A percentile compares a stretch with the other conserved stretches of the same genome.
Evolutionary conservation across 345 rosid genomes (phyloP).

Genomic region (Cardamine occulta): DNA sequence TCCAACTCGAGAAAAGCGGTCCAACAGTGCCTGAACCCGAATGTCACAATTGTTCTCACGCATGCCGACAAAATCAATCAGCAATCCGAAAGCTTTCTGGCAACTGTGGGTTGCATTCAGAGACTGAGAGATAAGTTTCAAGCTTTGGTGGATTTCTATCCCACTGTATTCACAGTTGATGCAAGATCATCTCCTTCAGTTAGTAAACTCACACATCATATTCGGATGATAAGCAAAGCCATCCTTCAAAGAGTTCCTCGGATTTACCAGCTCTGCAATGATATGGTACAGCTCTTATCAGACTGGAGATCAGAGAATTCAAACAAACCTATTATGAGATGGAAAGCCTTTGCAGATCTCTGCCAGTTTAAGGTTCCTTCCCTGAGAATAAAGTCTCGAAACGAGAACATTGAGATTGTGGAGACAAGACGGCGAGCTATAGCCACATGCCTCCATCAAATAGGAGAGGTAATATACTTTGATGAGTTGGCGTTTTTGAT

Average conservation of each 20-base stretch:
- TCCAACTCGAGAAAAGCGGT: slow-evolving; percentile 78
- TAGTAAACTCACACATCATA: slow-evolving; percentile 71
- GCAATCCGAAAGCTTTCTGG: slow-evolving; percentile 65
- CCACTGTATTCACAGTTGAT: slow-evolving; percentile 86
- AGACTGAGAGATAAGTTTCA: slow-evolving; percentile 72
- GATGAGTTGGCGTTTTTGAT: slow-evolving; percentile 72
- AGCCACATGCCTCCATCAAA: slow-evolving; percentile 89
- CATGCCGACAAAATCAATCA: slow-evolving; percentile 71
- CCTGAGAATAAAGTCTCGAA: slow-evolving; percentile 75
- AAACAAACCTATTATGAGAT: slow-evolving; percentile 80
- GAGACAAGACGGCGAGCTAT: slow-evolving; percentile 78
- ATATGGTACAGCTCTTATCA: slow-evolving; percentile 67
- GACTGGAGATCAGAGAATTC: slow-evolving; percentile 86
- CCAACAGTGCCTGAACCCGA: slow-evolving; percentile 83
- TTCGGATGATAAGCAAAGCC: slow-evolving; percentile 72
- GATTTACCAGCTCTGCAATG: slow-evolving; percentile 90
- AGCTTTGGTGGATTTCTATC: slow-evolving; percentile 79
- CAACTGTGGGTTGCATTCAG: slow-evolving; percentile 59
- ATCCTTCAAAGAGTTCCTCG: slow-evolving; percentile 83
- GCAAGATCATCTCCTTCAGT: slow-evolving; percentile 88
- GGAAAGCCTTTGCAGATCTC: slow-evolving; percentile 85
- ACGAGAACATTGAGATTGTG: slow-evolving; percentile 60
- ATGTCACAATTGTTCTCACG: slow-evolving; percentile 77
- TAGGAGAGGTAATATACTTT: slow-evolving; percentile 84
- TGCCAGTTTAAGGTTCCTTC: slow-evolving; percentile 85